Evolutionary conservation across 2,329 filamentous ascomycete species (phyloP).

Genomic region (Fusarium sp.): DNA sequence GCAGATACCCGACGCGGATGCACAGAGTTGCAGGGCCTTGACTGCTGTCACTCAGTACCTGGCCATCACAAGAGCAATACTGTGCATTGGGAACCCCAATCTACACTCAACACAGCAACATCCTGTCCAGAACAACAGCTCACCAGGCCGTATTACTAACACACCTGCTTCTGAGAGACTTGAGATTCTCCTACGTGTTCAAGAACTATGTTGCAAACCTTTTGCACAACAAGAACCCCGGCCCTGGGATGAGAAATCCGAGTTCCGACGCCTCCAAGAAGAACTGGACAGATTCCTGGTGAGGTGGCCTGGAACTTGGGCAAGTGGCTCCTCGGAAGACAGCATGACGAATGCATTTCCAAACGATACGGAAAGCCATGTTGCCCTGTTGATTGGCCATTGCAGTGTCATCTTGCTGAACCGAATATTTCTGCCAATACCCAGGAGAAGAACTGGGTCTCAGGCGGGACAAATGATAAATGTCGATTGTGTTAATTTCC

Average conservation of each 20-base stretch:
- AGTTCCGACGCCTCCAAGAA: not conserved
- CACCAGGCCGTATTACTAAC: not conserved
- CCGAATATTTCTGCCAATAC: slow-evolving; percentile 21
- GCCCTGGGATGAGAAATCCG: not conserved
- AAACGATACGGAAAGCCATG: not conserved
- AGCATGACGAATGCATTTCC: not conserved
- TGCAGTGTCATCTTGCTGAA: slow-evolving; percentile 15
- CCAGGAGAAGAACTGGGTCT: not conserved
- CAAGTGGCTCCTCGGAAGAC: not conserved
- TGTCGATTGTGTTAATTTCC: slow-evolving; percentile 13
- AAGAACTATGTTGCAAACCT: not conserved
- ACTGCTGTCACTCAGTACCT: not conserved
- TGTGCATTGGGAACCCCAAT: slow-evolving; percentile 1
- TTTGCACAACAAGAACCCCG: not conserved
- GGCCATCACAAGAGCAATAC: not conserved
- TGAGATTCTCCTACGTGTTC: not conserved
- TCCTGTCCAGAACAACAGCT: not conserved
- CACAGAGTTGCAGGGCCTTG: not conserved
- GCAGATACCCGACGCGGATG: not conserved
- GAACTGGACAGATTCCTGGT: not conserved
- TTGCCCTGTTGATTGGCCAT: slow-evolving; percentile 9
- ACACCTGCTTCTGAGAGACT: not conserved
- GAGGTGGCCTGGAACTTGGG: not conserved
- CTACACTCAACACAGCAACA: not conserved
- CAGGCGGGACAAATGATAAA: not conserved